Evolutionary conservation across 345 rosid genomes (phyloP), one percentile per base, ranked within the genome.

Genomic region (Hibiscus mutabilis): DNA sequence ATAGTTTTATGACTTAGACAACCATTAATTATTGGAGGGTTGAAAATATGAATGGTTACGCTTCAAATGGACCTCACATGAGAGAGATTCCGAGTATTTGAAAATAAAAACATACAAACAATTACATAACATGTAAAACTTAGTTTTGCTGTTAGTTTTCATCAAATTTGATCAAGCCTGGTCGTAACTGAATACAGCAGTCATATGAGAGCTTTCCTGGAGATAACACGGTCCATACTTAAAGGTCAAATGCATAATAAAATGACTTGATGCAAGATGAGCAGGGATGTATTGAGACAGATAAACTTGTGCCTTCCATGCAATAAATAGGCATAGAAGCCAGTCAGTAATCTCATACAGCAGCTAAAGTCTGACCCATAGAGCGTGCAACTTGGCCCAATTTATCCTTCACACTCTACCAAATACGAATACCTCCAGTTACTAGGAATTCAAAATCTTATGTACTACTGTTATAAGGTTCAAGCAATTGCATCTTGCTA

Each of bases 311-410:
- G 52, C 52, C 55, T 42, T 49, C 24, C 24, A 27, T 14, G 7
- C 16, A 4, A 11, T 19, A 16, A 12, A 52, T 68, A 60, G 72
- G 27, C 27, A 33, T 31, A 2, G 1, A 68, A 68, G 72, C 61
- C 27, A 18, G 61, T 11, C 9, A 29, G 29, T 42, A 71, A 44
- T 58, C 25, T 78, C 78, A 74, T 83, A 93, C 84, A 35, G 82
- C 68, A 55, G 79, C 71, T 60, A 59, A 75, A 57, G 16, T 24
- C 69, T 67, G 88, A 70, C 74, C 81, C 60, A 80, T 37, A 37
- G 88, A 86, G n/a, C 91, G 89, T 29, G 84, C 83, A 79, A 83
- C 86, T 78, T 81, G 89, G 33, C 21, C 66, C 73, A 88, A 66
- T 75, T 86, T 85, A 24, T 86, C 93, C 71, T 77, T 83, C 64